phyloP scores from a whole-genome alignment of 768 basidiomycete species.

The Mycena polygramma region DNA sequence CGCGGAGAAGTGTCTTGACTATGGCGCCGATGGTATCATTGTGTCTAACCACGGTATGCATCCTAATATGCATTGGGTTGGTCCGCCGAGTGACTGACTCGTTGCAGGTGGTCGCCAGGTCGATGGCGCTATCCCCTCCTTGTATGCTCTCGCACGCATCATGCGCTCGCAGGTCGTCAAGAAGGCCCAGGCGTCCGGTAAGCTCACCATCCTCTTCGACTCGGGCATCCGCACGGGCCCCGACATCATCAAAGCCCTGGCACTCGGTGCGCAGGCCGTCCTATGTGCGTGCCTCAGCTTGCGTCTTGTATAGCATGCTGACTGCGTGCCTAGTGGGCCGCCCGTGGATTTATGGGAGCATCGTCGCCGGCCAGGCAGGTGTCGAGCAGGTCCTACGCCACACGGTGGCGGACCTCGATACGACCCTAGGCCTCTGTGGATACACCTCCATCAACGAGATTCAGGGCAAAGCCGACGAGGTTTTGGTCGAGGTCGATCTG shows the following conservation, averaged over 20 bases:
- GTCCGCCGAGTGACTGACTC: too few relatives aligned
- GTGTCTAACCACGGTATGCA: slow-evolving; percentile 80
- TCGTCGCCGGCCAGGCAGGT: slow-evolving; percentile 77
- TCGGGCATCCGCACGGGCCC: slow-evolving; percentile 87
- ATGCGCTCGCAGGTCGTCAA: slow-evolving; percentile 71
- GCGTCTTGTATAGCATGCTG: neutral
- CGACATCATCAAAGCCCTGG: slow-evolving; percentile 88
- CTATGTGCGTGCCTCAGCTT: slow-evolving; percentile 60
- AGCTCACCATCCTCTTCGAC: slow-evolving; percentile 79
- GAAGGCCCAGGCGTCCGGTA: slow-evolving; percentile 69
- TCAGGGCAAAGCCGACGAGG: slow-evolving; percentile 66
- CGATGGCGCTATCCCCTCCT: slow-evolving; percentile 82
- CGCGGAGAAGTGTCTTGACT: slow-evolving; percentile 76
- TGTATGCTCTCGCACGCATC: slow-evolving; percentile 78
- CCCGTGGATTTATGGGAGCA: slow-evolving; percentile 75
- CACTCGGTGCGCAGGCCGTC: slow-evolving; percentile 87
- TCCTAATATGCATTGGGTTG: too few relatives aligned
- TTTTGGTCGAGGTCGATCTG: slow-evolving; percentile 58
- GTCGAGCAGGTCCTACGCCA: slow-evolving; percentile 80
- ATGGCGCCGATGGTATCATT: slow-evolving; percentile 78
- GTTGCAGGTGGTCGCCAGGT: slow-evolving; percentile 75
- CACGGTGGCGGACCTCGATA: slow-evolving; percentile 77
- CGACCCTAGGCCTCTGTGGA: slow-evolving; percentile 73
- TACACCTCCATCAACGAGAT: slow-evolving; percentile 69
- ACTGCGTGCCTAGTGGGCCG: slow-evolving; percentile 66